Evolutionary conservation across 2,329 filamentous ascomycete species (phyloP).

Genomic region (Verticillium nubilum): DNA sequence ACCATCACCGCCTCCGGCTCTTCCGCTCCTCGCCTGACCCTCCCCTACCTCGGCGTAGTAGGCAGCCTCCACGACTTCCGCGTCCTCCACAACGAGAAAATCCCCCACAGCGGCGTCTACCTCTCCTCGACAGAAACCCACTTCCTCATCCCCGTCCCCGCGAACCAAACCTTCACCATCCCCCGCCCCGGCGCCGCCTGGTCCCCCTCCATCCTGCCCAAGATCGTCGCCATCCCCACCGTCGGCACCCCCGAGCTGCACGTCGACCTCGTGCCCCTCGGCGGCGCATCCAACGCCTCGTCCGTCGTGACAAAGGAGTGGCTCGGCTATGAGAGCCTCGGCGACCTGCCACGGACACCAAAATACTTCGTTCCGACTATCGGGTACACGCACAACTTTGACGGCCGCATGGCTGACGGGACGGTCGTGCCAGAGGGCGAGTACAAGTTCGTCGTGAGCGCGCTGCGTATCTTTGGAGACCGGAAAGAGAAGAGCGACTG

Average conservation of each 20-base stretch:
- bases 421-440: slow-evolving; percentile 15
- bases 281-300: slow-evolving; percentile 1
- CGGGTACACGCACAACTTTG: slow-evolving; percentile 9
- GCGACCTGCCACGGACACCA: slow-evolving; percentile 14
- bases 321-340: slow-evolving; percentile 15
- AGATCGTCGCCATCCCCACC: slow-evolving; percentile 1
- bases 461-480: slow-evolving; percentile 19
- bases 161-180: slow-evolving; percentile 18
- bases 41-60: slow-evolving; percentile 34
- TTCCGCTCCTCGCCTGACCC: slow-evolving; percentile 16
- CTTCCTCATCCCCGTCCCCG: slow-evolving; percentile 10
- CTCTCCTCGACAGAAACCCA: slow-evolving; percentile 8
- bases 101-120: slow-evolving; percentile 9
- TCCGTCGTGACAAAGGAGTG: slow-evolving; percentile 6
- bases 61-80: slow-evolving; percentile 18
- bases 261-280: slow-evolving; percentile 13
- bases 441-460: slow-evolving; percentile 17
- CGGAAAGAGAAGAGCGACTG: slow-evolving; percentile 16
- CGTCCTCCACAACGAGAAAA: slow-evolving; percentile 7
- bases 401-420: slow-evolving; percentile 15
- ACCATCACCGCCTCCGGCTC: slow-evolving; percentile 30
- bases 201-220: not conserved
- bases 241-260: slow-evolving; percentile 15
- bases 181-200: slow-evolving; percentile 9
- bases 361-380: not conserved